phyloP scores from a whole-genome alignment of 2,329 filamentous ascomycete species.

The Ophiostoma populinum region DNA sequence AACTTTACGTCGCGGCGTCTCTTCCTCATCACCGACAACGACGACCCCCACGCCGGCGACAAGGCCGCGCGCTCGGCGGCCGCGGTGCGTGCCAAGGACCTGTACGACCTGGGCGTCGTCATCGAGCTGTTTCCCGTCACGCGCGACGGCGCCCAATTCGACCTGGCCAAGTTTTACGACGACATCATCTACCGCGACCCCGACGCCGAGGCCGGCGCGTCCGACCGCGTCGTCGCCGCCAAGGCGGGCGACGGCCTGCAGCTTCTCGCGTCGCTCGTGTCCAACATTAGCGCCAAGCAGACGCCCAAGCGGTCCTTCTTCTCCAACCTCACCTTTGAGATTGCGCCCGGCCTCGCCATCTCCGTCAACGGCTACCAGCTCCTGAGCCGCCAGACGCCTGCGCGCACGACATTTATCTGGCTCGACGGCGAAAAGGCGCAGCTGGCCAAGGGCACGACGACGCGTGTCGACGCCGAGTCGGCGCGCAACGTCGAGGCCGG shows the following conservation, averaged over 20 bases:
- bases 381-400: slow-evolving; percentile 66
- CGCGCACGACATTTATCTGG: slow-evolving; percentile 75
- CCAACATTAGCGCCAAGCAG: slow-evolving; percentile 81
- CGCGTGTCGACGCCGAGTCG: slow-evolving; percentile 61
- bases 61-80: slow-evolving; percentile 60
- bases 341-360: slow-evolving; percentile 70
- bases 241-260: slow-evolving; percentile 44
- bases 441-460: slow-evolving; percentile 58
- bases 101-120: slow-evolving; percentile 81
- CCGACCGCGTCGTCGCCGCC: slow-evolving; percentile 40
- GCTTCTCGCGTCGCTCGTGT: slow-evolving; percentile 59
- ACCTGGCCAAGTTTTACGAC: slow-evolving; percentile 79
- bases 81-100: slow-evolving; percentile 75
- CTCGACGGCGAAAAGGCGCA: slow-evolving; percentile 71
- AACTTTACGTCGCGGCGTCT: slow-evolving; percentile 85
- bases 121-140: slow-evolving; percentile 92
- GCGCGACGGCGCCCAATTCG: slow-evolving; percentile 51
- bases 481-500: slow-evolving; percentile 58
- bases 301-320: slow-evolving; percentile 75
- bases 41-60: slow-evolving; percentile 60
- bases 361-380: slow-evolving; percentile 88
- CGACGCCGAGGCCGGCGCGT: slow-evolving; percentile 48
- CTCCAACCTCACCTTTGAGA: slow-evolving; percentile 69
- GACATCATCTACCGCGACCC: slow-evolving; percentile 81
- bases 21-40: slow-evolving; percentile 94